Evolutionary conservation across 768 basidiomycete genomes (phyloP), one percentile per base, ranked within the genome.

Genomic region (Boletus huronensis): DNA sequence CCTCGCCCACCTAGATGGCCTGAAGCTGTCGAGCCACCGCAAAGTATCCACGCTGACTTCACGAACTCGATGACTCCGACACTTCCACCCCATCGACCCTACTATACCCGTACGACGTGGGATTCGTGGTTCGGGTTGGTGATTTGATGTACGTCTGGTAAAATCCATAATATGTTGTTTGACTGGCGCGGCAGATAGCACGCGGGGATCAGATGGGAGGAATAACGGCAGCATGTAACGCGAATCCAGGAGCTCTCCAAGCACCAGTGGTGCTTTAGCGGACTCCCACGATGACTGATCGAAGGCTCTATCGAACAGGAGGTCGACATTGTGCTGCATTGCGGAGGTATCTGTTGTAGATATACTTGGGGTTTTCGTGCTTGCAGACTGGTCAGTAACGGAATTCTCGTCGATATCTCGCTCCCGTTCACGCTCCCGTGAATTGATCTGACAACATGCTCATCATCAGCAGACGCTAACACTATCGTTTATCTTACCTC

Each of bases 171-270:
- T 43, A 36, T 59, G 47, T 48, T 31, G 61, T 61, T 78, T 82
- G 46, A 70, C 78, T 0, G 90, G 85, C 3, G 81, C 72, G 6
- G 88, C 89, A 19, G 88, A 85, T 8, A 95, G 76, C 69, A 90
- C 77, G 36, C 83, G 83, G 31, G 88, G 85, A 68, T 93, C 85
- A 19, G 85, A 83, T 7, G 95, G 95, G 46, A 97, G 84, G 21
- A 83, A 77, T 45, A 96, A 76, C 2, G 92, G 93, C 23, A 98
- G 80, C 93, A 98, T 98, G 69, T 88, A 83, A 59, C 94, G 81
- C 25, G 91, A 93, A 69, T 99, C 94, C 58, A 98, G 76, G 25
- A 98, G 73, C 69, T 99, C 97, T 29, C 94, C 94, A 1, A 94
- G 79, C 25, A 85, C 85, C 63, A 90, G 88, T 0, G 92, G 87